Conservation (phyloP, 2,329 filamentous ascomycete species). For the Aspergillus aculeatus region DNA sequence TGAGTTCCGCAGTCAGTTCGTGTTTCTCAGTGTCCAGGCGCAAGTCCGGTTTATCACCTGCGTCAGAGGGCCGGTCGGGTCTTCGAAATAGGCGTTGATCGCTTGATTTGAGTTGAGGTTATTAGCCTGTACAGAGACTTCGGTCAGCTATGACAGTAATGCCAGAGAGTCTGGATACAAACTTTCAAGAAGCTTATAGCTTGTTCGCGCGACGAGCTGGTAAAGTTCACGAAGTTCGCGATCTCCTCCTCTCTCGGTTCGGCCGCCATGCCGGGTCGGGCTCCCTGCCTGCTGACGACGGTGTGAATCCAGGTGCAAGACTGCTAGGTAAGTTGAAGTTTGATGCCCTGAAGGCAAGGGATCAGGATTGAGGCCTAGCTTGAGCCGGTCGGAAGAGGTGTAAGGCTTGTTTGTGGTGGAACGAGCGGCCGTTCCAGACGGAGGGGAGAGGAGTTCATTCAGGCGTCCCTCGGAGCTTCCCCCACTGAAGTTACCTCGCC, state of each 20-base stretch:
- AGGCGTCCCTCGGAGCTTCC: background rate
- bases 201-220: conserved; percentile 39
- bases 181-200: conserved; percentile 45
- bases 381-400: background rate
- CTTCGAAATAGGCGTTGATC: conserved; percentile 50
- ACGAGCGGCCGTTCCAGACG: background rate
- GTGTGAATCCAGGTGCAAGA: background rate
- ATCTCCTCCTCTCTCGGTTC: conserved; percentile 44
- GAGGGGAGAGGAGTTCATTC: background rate
- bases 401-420: background rate
- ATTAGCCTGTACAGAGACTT: conserved; percentile 37
- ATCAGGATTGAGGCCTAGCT: background rate
- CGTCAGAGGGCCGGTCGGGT: conserved; percentile 36
- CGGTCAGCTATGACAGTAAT: conserved; percentile 14
- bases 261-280: conserved; percentile 29
- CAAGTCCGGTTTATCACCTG: conserved; percentile 26
- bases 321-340: background rate
- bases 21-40: background rate
- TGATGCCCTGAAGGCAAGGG: background rate
- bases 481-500: background rate
- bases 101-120: conserved; percentile 46
- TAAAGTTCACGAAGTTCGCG: conserved; percentile 42
- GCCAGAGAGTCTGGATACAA: background rate
- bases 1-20: conserved; percentile 13
- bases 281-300: background rate